A percentile compares a stretch with the other conserved stretches of the same genome.
Evolutionary conservation across 2,329 filamentous ascomycete genomes (phyloP).

Genomic region (Rosellinia necatrix): DNA sequence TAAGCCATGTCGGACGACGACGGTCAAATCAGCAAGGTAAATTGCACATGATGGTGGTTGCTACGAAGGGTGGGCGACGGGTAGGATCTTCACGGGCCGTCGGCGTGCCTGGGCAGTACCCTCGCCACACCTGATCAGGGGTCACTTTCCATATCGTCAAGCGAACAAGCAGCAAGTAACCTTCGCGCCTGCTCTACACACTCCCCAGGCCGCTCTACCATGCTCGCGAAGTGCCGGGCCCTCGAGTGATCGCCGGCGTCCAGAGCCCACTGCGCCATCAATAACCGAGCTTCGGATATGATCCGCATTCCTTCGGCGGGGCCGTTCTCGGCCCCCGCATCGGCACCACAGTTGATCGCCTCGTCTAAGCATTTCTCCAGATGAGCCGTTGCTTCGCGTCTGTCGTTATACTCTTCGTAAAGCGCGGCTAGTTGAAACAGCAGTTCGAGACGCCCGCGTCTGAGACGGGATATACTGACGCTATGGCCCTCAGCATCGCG

Average conservation of each 20-base stretch:
- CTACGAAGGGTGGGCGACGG: too few species aligned
- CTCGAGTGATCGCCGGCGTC: not conserved
- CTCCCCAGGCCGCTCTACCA: not conserved
- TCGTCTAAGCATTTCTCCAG: conserved; percentile 9
- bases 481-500: not conserved
- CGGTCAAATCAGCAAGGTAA: too few species aligned
- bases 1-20: too few species aligned
- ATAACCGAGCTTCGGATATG: not conserved
- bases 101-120: too few species aligned
- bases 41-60: too few species aligned
- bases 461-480: not conserved
- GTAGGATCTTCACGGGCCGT: too few species aligned
- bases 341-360: not conserved
- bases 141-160: too few species aligned
- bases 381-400: not conserved
- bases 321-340: not conserved
- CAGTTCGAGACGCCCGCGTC: not conserved
- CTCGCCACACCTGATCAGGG: too few species aligned
- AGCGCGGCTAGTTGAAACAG: not conserved
- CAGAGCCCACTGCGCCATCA: not conserved
- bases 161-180: not conserved
- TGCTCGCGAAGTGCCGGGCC: conserved; percentile 1
- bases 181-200: not conserved
- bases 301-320: not conserved
- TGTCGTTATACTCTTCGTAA: not conserved